These are phyloP conservation scores for Podaxis pistillaris DNA, from an alignment of 768 basidiomycete genomes.

Conservation along the genomic window DNA sequence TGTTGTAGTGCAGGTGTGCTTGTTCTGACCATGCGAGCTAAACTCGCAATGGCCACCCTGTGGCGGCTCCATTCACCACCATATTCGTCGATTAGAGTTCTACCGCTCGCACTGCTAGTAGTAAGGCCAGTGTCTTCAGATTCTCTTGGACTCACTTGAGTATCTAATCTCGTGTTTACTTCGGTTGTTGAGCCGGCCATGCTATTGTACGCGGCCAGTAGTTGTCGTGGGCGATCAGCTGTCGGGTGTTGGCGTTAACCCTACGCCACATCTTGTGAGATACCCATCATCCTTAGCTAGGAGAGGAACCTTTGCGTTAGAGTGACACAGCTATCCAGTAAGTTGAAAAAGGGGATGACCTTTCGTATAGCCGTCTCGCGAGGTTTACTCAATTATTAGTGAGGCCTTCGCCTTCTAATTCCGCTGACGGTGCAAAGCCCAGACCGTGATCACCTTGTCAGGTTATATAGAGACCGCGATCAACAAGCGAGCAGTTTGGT, in stretches of 20 bases:
- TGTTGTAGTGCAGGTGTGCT: constrained; percentile 26
- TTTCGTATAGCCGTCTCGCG: background rate
- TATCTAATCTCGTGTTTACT: constrained; percentile 57
- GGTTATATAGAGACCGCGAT: background rate
- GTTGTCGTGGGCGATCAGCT: no score
- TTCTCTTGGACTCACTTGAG: constrained; percentile 47
- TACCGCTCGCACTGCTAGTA: constrained; percentile 23
- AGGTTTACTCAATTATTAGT: background rate
- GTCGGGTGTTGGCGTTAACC: no score
- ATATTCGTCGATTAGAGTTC: constrained; percentile 23
- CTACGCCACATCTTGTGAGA: no score
- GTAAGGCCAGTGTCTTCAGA: constrained; percentile 34
- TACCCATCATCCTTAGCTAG: no score
- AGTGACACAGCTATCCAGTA: background rate
- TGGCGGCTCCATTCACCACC: constrained; percentile 37
- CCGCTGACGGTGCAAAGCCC: background rate
- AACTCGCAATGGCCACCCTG: constrained; percentile 40
- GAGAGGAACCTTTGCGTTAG: background rate
- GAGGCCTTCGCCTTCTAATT: background rate
- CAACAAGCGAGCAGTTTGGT: background rate
- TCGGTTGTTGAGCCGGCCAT: constrained; percentile 49
- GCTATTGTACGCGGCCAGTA: background rate
- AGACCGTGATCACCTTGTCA: background rate
- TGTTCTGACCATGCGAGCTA: constrained; percentile 37
- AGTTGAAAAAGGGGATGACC: background rate